phyloP scores from a whole-genome alignment of 768 basidiomycete species.

The Tricholoma terreum region DNA sequence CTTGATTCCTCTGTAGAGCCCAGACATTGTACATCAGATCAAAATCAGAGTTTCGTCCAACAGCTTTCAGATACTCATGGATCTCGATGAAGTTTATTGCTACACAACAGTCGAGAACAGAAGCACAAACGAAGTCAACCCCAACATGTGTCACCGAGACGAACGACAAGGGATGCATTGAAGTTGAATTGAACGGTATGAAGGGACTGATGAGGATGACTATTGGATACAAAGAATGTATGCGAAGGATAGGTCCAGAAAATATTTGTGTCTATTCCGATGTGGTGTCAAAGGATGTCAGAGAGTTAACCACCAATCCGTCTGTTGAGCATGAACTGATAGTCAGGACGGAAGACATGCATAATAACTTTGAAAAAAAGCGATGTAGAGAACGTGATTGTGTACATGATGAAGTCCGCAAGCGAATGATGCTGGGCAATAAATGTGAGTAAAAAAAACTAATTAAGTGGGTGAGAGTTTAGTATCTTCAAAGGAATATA shows the following conservation, averaged over 20 bases:
- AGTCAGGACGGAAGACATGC: background rate
- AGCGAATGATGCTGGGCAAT: slow-evolving; percentile 3
- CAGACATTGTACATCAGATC: background rate
- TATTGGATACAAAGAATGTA: slow-evolving; percentile 12
- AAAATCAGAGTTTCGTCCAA: too few species aligned
- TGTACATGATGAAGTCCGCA: background rate
- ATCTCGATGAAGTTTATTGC: background rate
- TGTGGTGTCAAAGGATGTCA: background rate
- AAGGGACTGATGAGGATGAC: background rate
- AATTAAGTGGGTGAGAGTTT: background rate
- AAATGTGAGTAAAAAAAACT: background rate
- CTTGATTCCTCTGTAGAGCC: background rate
- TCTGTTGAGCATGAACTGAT: background rate
- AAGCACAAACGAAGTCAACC: background rate
- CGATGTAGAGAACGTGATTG: background rate
- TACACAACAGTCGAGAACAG: background rate
- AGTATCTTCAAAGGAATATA: background rate
- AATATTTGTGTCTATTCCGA: slow-evolving; percentile 5
- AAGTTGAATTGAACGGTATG: background rate
- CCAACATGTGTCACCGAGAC: background rate
- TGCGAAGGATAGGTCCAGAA: slow-evolving; percentile 5
- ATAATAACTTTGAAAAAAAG: background rate
- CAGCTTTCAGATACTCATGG: background rate
- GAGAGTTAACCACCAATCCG: background rate
- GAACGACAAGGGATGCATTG: slow-evolving; percentile 1